Evolutionary conservation across 1,284 basidiomycete species (phyloP), one percentile per base, ranked within the genome.

Genomic region (Marasmius fiardii): DNA sequence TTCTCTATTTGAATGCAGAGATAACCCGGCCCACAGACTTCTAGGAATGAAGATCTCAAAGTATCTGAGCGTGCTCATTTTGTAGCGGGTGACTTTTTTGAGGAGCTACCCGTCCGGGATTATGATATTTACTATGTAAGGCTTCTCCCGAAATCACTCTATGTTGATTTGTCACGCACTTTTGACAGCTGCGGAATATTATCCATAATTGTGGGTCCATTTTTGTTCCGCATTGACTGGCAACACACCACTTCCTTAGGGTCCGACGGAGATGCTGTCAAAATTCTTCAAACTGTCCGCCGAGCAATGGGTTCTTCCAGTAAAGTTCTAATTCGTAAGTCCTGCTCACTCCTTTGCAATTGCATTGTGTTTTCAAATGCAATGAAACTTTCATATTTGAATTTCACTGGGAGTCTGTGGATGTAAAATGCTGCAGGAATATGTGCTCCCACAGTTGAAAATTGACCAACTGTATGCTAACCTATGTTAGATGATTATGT

Each of bases 401-500:
- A n/a, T n/a, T n/a, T n/a, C n/a, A n/a, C n/a, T n/a, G n/a, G n/a
- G n/a, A n/a, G n/a, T n/a, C n/a, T n/a, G n/a, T n/a, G n/a, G n/a
- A n/a, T n/a, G n/a, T n/a, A n/a, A n/a, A n/a, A n/a, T n/a, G n/a
- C n/a, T n/a, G n/a, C n/a, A n/a, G n/a, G n/a, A n/a, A n/a, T n/a
- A n/a, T n/a, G n/a, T n/a, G n/a, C n/a, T n/a, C n/a, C n/a, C n/a
- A n/a, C n/a, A n/a, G n/a, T n/a, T n/a, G n/a, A n/a, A n/a, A n/a
- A n/a, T n/a, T n/a, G n/a, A n/a, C n/a, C n/a, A n/a, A n/a, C n/a
- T n/a, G n/a, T n/a, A n/a, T n/a, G n/a, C n/a, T n/a, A n/a, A n/a
- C n/a, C n/a, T n/a, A n/a, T n/a, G n/a, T n/a, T 34, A 52, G 51
- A 52, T 24, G 51, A 52, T 23, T 52, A 52, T 26, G 51, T n/a